These are phyloP conservation scores for Cutaneotrichosporon sp. DNA, from an alignment of 1,284 basidiomycete species.

Conservation along the genomic window DNA sequence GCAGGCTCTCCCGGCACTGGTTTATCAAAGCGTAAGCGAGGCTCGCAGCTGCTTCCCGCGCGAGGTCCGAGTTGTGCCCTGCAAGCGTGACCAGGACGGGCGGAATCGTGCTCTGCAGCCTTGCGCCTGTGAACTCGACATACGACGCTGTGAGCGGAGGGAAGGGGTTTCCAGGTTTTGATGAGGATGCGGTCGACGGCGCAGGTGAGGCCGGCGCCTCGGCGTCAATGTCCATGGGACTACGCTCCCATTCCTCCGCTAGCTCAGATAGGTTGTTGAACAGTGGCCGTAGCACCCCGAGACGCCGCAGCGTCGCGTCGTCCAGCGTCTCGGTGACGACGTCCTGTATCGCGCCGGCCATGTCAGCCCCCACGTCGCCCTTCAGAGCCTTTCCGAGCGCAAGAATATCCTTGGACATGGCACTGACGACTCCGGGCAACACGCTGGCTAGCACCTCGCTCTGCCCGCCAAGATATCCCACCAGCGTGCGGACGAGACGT, in stretches of 20 bases:
- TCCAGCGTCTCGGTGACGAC: conserved; percentile 53
- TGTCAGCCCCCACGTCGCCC: conserved; percentile 52
- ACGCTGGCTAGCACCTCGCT: conserved; percentile 58
- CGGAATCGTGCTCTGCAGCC: conserved; percentile 43
- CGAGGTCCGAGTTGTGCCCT: conserved; percentile 41
- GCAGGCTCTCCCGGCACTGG: conserved; percentile 63
- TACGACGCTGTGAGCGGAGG: conserved; percentile 44
- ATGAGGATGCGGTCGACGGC: background rate
- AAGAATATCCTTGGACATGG: conserved; percentile 61
- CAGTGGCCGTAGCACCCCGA: conserved; percentile 57
- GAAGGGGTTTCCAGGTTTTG: conserved; percentile 25
- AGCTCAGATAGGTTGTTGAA: conserved; percentile 45
- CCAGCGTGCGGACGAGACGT: conserved; percentile 56
- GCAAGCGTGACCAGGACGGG: conserved; percentile 35
- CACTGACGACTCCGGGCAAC: conserved; percentile 73
- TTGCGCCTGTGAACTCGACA: conserved; percentile 45
- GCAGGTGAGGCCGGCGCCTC: conserved; percentile 18
- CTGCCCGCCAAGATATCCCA: conserved; percentile 62
- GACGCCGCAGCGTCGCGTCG: conserved; percentile 56
- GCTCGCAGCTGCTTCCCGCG: conserved; percentile 47
- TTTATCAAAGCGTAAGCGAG: conserved; percentile 55
- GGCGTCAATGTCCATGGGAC: background rate
- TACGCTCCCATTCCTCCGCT: conserved; percentile 23
- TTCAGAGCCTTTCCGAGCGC: conserved; percentile 36
- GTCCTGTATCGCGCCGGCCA: conserved; percentile 57